Evolutionary conservation across 805 yeast species (phyloP), one percentile per base, ranked within the genome.

Genomic region (Teunomyces cretensis): DNA sequence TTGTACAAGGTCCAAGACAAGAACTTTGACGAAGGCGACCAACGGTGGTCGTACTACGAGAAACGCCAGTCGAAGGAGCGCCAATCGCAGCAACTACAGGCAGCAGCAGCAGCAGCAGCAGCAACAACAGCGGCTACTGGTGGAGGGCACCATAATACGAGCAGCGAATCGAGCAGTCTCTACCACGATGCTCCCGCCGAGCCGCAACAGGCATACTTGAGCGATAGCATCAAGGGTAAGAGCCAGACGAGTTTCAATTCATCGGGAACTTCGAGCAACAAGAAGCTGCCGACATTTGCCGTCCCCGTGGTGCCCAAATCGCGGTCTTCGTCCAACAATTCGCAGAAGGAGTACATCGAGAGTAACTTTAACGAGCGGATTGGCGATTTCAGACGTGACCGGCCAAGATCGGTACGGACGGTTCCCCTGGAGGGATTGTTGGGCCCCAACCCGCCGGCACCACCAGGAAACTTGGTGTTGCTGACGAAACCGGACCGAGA

Each of bases 1-100:
- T 48, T 63, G 28, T 64, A 62, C 46, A 58, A 61, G 27, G 68
- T 64, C 22, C 67, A 62, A 9, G 67, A 64, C 39, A 55, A 51
- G 38, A 52, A 56, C 39, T 57, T 41, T 35, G 57, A 56, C 39
- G 62, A 58, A 41, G 54, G 60, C 13, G 52, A 52, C 16, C 55
- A 53, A 31, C 42, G 64, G 35, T 59, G 64, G 64, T 56, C 60
- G 16, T 56, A 54, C n/a, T 59, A 59, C 33, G 64, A 59, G 30
- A 47, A 45, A 31, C 24, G 43, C 9, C 24, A 31, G 2, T 24
- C 37, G 6, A 28, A 44, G 12, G 38, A 35, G 14, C 40, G 27
- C n/a, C 30, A 24, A 9, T 16, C 33, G 12, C 39, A 32, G 2
- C 22, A 27, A 9, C 33, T 31, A 41, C 35, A 32, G 14, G 12